Conservation (phyloP, 202 grass and related monocot genomes). For the Zoysia matrella region DNA sequence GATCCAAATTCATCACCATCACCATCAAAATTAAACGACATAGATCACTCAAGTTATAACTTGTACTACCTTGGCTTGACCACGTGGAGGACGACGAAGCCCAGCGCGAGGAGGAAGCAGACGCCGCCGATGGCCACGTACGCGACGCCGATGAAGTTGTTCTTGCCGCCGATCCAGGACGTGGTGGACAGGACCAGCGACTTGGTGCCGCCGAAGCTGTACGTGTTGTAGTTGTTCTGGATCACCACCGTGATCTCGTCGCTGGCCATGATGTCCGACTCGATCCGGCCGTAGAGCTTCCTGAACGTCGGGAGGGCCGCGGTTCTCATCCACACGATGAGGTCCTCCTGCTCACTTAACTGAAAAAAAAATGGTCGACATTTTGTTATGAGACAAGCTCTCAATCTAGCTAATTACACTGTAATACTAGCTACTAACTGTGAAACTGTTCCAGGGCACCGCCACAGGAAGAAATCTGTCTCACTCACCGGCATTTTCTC, state of each 20-base stretch:
- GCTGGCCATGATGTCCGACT: constrained; percentile 64
- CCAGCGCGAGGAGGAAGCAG: constrained; percentile 70
- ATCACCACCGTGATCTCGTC: constrained; percentile 81
- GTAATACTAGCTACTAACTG: background rate
- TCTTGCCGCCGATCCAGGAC: constrained; percentile 87
- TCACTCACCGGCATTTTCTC: constrained; percentile 67
- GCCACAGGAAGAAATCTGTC: background rate
- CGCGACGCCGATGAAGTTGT: constrained; percentile 80
- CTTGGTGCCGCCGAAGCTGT: constrained; percentile 87
- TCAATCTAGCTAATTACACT: too few species aligned
- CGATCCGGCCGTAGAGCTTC: constrained; percentile 90
- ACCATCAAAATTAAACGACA: too few species aligned
- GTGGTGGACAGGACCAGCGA: constrained; percentile 88
- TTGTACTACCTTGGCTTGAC: constrained; percentile 68
- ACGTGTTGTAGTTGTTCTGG: constrained; percentile 97
- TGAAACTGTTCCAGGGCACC: background rate
- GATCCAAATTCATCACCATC: constrained; percentile 27
- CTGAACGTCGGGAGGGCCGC: constrained; percentile 87
- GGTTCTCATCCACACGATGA: constrained; percentile 79
- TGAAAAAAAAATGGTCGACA: constrained; percentile 1
- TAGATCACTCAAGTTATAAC: too few species aligned
- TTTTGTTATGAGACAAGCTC: too few species aligned
- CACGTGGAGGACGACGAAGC: constrained; percentile 69
- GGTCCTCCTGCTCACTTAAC: constrained; percentile 47
- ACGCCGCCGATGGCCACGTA: constrained; percentile 73